Conservation (phyloP, 176 grass and related monocot species). For the Eragrostis curvula region DNA sequence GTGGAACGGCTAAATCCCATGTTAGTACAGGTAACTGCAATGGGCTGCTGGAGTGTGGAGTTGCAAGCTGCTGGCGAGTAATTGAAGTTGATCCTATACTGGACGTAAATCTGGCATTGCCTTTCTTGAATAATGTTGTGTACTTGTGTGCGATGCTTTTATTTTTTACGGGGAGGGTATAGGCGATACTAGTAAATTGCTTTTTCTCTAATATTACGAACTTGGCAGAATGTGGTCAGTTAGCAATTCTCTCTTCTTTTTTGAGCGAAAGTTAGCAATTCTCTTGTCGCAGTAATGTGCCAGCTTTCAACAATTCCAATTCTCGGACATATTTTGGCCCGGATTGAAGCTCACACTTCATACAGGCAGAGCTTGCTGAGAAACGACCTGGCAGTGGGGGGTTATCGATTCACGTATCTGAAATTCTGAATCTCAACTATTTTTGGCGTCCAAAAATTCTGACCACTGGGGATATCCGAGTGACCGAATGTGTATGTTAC, state of each 20-base stretch:
- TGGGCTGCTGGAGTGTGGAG: no score
- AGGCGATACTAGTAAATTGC: background rate
- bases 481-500: no score
- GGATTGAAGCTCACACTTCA: background rate
- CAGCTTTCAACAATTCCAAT: background rate
- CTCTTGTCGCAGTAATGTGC: background rate
- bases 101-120: background rate
- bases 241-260: background rate
- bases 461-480: background rate
- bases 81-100: background rate
- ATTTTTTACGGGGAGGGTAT: background rate
- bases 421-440: background rate
- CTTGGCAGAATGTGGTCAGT: background rate
- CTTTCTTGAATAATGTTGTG: background rate
- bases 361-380: background rate
- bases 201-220: background rate
- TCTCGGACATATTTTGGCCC: background rate
- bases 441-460: background rate
- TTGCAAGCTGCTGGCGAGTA: background rate
- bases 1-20: conserved; percentile 8
- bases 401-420: background rate
- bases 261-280: background rate
- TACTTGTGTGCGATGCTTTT: background rate
- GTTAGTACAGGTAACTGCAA: background rate
- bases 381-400: background rate